Evolutionary conservation across 2,329 filamentous ascomycete genomes (phyloP).

Genomic region (Pseudopithomyces chartarum): DNA sequence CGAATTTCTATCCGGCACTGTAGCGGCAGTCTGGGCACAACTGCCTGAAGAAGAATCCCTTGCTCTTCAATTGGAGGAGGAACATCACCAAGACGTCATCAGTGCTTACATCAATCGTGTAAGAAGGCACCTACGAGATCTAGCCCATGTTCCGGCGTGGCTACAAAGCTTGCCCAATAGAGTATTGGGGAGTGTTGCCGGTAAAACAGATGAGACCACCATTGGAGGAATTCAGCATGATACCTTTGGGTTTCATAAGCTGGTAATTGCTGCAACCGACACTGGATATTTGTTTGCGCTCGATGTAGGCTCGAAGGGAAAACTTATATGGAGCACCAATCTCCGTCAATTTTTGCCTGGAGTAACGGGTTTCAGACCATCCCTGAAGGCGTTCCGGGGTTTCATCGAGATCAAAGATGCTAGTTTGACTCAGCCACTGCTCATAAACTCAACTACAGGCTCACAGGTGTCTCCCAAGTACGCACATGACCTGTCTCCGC

Average conservation of each 20-base stretch:
- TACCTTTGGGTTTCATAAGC: conserved; percentile 86
- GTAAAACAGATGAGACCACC: conserved; percentile 64
- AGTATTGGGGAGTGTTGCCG: conserved; percentile 60
- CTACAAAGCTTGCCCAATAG: conserved; percentile 71
- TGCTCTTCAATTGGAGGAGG: conserved; percentile 79
- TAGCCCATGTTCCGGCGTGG: conserved; percentile 76
- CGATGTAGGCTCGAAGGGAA: conserved; percentile 74
- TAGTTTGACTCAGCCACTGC: conserved; percentile 26
- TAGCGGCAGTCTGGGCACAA: conserved; percentile 81
- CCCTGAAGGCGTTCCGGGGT: conserved; percentile 36
- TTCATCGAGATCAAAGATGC: conserved; percentile 40
- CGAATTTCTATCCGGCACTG: conserved; percentile 80
- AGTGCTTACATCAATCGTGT: conserved; percentile 88
- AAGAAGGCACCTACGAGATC: conserved; percentile 77
- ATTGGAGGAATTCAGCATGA: conserved; percentile 64
- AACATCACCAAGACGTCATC: conserved; percentile 80
- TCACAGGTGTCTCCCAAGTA: conserved; percentile 26
- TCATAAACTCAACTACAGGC: conserved; percentile 42
- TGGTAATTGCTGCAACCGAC: conserved; percentile 78
- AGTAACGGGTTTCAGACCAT: conserved; percentile 67
- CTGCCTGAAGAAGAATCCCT: conserved; percentile 74
- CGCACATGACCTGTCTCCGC: conserved; percentile 16
- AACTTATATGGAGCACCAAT: conserved; percentile 75
- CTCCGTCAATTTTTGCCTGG: conserved; percentile 62
- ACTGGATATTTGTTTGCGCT: conserved; percentile 81